Conservation (phyloP, 805 yeast genomes). For the Wickerhamomyces queroliae region DNA sequence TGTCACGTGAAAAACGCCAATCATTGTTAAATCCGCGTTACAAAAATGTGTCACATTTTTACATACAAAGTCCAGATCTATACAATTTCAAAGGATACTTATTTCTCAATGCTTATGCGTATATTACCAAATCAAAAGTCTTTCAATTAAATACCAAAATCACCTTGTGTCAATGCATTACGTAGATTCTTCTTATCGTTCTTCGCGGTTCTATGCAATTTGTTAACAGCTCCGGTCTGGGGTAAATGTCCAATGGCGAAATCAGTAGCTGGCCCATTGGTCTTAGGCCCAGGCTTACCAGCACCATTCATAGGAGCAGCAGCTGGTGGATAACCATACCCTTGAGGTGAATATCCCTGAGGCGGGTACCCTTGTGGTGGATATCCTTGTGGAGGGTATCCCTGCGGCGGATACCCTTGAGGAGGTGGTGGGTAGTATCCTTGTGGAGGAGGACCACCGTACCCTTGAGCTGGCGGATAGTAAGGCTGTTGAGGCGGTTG, state of each 20-base stretch:
- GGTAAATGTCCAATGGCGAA: conserved; percentile 44
- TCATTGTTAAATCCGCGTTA: no score
- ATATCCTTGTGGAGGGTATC: conserved; percentile 21
- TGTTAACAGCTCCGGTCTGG: conserved; percentile 35
- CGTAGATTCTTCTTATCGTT: conserved; percentile 53
- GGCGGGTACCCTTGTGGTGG: conserved; percentile 23
- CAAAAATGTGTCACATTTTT: no score
- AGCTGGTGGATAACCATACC: conserved; percentile 11
- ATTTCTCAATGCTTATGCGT: background rate
- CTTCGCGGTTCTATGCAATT: conserved; percentile 35
- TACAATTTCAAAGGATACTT: no score
- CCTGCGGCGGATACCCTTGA: conserved; percentile 16
- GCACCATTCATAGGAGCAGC: no score
- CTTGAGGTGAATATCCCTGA: conserved; percentile 18
- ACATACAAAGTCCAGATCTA: no score
- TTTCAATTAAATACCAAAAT: conserved; percentile 66
- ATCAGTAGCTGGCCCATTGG: conserved; percentile 28
- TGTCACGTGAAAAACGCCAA: no score
- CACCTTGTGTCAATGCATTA: conserved; percentile 58
- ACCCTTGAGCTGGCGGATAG: background rate
- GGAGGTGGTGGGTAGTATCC: conserved; percentile 12
- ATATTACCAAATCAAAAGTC: background rate
- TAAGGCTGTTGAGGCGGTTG: conserved; percentile 1
- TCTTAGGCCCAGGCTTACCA: conserved; percentile 9
- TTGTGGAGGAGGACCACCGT: conserved; percentile 15